Base-by-base conservation (phyloP, 805 yeast species). In the Candida piceae region DNA sequence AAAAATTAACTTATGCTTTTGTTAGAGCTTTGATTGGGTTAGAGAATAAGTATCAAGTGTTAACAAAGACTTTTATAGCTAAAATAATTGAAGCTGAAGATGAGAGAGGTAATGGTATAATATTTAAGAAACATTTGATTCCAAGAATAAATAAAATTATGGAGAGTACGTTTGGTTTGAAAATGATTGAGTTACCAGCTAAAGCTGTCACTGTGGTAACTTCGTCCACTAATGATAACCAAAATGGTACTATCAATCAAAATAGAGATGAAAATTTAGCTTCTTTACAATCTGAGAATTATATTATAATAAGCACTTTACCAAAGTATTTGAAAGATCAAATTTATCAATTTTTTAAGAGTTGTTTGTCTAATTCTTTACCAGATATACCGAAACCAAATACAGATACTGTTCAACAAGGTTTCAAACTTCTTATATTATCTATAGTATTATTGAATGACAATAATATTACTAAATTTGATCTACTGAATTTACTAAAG, bases 1-100 rank as follows among this genome's bases (percentile, higher is more conserved):
- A 34, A n/a, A 57, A 53, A 33, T 35, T 55, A n/a, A 45, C 52
- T 1, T 38, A 39, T 6, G 51, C 57, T 7, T 49, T 57, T 21
- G 56, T 53, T 2, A 39, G 61, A n/a, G 47, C 53, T 0, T 17
- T 58, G 6, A 17, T 61, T 5, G 62, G 58, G 3, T 29, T 53
- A 11, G 61, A 61, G 20, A 48, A 45, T 38, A 55, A 38, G 24
- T 38, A 46, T 21, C 62, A 58, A 38, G 38, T 50, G 0, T 32
- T 61, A n/a, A 58, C 51, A 8, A 55, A 50, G 31, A 46, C 41
- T 7, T 38, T 44, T 18, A 44, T 61, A 7, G 21, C 55, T 8
- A 60, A 57, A 31, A 34, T 58, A 4, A 37, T 52, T 36, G 64
- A 57, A 21, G 34, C 52, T 5, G 64, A 57, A 32, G 42, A 46